Base-by-base conservation (phyloP, 176 grass and related monocot genomes). In the Urochloa ruziziensis region DNA sequence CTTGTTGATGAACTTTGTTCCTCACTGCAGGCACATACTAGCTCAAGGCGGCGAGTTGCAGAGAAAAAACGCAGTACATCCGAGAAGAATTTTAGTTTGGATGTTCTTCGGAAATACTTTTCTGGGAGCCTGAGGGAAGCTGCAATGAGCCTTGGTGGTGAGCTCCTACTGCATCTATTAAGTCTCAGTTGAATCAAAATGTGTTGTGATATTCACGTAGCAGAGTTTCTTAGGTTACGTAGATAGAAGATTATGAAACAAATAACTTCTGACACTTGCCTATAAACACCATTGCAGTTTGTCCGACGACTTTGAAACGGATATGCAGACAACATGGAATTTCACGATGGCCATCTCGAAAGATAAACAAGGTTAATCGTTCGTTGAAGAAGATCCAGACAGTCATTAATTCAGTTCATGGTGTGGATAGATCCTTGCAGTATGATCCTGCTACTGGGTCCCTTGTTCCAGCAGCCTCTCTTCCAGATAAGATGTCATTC, bases 291-390 rank as follows among this genome's bases (percentile, higher is more conserved):
- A 6, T 60, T 73, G 73, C 93, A 99, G 96, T 99, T 90, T 99
- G 96, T 78, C 96, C 96, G 70, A 99, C 96, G 29, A 99, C 96
- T 59, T 87, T 99, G 70, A 99, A 99, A 74, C 73, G 93, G 60
- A 96, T 99, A 89, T 99, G 96, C 83, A 87, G 96, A 61, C 91
- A 96, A 66, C 89, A 99, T 81, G 96, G 96, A 52, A 99, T 99
- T 58, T 84, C 78, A 4, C 89, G 96, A 91, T 99, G 96, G 96
- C 96, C 96, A 67, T 99, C 96, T 80, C 93, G 96, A 37, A 93
- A 96, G 81, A 99, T 99, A 87, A 99, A 99, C 73, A 99, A 99
- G 80, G 96, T 99, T 39, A 96, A 99, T 52, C 91, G 86, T 84
- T 99, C 96, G 15, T 74, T 99, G 73, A 90, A 94, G 91, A 99